Conservation (phyloP, 768 basidiomycete species). For the Cystobasidiopsis lactophilus region DNA sequence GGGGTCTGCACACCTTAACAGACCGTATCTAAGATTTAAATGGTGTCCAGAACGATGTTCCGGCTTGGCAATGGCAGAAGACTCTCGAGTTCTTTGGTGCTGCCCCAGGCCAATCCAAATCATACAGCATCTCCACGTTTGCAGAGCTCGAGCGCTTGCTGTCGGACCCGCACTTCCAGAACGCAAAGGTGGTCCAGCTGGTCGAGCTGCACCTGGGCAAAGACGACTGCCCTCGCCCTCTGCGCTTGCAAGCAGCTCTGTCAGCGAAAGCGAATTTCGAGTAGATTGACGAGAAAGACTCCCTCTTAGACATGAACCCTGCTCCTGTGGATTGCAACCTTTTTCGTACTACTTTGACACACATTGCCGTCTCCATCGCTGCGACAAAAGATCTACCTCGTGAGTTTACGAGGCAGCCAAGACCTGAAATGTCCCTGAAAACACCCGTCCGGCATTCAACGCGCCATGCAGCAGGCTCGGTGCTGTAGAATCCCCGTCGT, state of each 20-base stretch:
- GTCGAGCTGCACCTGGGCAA: conserved; percentile 59
- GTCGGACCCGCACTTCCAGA: conserved; percentile 35
- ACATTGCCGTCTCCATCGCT: no score
- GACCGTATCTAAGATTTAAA: not conserved
- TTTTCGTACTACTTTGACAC: no score
- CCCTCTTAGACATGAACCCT: no score
- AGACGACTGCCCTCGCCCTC: conserved; percentile 41
- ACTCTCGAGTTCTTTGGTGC: conserved; percentile 25
- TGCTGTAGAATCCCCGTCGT: no score
- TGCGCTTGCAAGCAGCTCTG: conserved; percentile 15
- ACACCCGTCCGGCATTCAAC: no score
- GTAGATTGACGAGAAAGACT: no score
- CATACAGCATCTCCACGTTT: conserved; percentile 26
- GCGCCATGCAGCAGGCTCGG: no score
- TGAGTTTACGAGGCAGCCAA: no score
- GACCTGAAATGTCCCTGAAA: no score
- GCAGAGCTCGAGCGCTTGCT: conserved; percentile 47
- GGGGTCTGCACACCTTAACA: not conserved
- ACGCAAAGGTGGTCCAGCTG: conserved; percentile 29
- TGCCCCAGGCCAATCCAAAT: conserved; percentile 21
- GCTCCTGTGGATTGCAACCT: no score
- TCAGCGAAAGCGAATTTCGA: not conserved
- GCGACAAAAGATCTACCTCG: no score
- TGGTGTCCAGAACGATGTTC: conserved; percentile 33
- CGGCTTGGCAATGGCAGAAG: conserved; percentile 37